These are phyloP conservation scores for Phellopilus nigrolimitatus DNA, from an alignment of 1,284 basidiomycete species.

Conservation along the genomic window DNA sequence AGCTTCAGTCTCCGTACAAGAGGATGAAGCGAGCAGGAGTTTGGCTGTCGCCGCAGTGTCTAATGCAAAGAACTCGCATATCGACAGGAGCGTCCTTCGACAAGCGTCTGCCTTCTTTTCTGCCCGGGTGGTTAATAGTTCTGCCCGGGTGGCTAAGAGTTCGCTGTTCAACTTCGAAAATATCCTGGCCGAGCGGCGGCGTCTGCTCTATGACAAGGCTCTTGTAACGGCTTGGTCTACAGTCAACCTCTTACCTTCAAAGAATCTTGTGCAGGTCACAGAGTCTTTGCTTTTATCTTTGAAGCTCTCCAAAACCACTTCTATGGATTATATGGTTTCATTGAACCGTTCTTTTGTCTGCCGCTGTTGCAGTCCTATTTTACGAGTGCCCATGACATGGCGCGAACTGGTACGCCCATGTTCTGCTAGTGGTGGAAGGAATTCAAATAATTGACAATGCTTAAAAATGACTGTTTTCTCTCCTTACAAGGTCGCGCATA, in stretches of 20 bases:
- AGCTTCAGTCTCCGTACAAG: not conserved
- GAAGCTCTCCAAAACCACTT: not conserved
- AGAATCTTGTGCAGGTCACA: not conserved
- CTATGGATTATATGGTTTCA: not conserved
- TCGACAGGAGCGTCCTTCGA: no score
- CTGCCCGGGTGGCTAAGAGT: no score
- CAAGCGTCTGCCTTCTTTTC: no score
- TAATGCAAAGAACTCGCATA: no score
- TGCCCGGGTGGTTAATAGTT: no score
- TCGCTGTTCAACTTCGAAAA: no score
- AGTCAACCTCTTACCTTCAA: not conserved
- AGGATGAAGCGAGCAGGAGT: not conserved
- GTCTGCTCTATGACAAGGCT: not conserved
- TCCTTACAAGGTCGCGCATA: not conserved
- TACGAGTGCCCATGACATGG: not conserved
- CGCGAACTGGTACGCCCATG: not conserved
- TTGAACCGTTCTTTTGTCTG: not conserved
- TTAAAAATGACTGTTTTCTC: no score
- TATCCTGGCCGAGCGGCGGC: no score
- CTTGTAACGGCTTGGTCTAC: not conserved
- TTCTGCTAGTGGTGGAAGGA: not conserved
- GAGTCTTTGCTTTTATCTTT: not conserved
- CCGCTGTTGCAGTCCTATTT: not conserved
- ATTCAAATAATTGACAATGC: not conserved
- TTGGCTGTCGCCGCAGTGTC: not conserved